Conservation (phyloP, 2,329 filamentous ascomycete genomes). For the Trichoderma hamatum region DNA sequence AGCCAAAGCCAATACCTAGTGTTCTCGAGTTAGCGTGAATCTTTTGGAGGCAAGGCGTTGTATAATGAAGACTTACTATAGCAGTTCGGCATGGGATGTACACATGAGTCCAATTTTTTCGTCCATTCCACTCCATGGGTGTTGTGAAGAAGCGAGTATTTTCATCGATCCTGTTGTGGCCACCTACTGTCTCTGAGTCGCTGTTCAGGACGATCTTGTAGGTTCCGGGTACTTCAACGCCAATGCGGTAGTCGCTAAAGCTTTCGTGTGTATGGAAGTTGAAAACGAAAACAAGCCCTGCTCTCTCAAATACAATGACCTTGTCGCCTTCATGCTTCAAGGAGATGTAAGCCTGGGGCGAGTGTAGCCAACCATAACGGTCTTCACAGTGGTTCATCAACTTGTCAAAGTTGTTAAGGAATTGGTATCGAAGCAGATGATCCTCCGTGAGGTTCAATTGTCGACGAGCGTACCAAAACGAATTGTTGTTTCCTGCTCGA, state of each 20-base stretch:
- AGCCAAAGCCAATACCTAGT: slow-evolving; percentile 18
- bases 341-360: slow-evolving; percentile 85
- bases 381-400: slow-evolving; percentile 87
- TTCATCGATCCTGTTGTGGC: slow-evolving; percentile 75
- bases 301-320: slow-evolving; percentile 92
- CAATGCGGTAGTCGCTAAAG: slow-evolving; percentile 90
- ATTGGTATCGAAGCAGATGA: slow-evolving; percentile 79
- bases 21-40: neutral
- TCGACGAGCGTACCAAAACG: slow-evolving; percentile 90
- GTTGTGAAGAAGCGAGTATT: slow-evolving; percentile 91
- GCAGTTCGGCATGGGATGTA: slow-evolving; percentile 86
- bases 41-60: neutral
- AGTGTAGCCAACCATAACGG: slow-evolving; percentile 88
- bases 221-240: slow-evolving; percentile 80
- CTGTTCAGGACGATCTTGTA: slow-evolving; percentile 86
- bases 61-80: slow-evolving; percentile 59
- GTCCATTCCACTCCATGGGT: slow-evolving; percentile 83
- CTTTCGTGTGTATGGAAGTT: slow-evolving; percentile 89
- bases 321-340: slow-evolving; percentile 95
- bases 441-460: slow-evolving; percentile 95
- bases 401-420: slow-evolving; percentile 90
- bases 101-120: slow-evolving; percentile 88
- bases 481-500: slow-evolving; percentile 87
- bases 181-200: slow-evolving; percentile 77
- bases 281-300: slow-evolving; percentile 88